Base-by-base conservation (phyloP, 768 basidiomycete species). In the Filobasidium floriforme region DNA sequence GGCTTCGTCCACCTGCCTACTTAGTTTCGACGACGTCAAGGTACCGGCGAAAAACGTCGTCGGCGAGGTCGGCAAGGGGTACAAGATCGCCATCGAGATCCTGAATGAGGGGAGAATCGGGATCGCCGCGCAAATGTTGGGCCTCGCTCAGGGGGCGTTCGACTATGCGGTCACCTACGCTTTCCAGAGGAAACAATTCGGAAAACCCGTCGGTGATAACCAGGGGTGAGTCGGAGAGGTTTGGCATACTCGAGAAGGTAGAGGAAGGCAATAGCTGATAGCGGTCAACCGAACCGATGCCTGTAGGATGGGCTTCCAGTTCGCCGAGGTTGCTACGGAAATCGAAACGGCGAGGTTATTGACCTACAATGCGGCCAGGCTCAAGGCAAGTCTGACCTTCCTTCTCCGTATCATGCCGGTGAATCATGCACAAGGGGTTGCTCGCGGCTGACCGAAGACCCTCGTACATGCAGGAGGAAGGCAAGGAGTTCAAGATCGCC, bases 41-140 rank as follows among this genome's bases (percentile, higher is more conserved):
- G 83, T 88, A 44, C 96, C 81, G 70, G 85, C 81, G 54, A 91
- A 89, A 80, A 97, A 98, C 75, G 80, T 99, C 65, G 86, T 99
- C 69, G 96, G 96, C 10, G 77, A 79, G 59, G 63, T 81, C 19
- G 94, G 94, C 52, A 86, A 88, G 77, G 92, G 92, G 0, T 97
- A 97, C 82, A 96, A 94, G 86, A 88, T 94, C 74, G 94, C 94
- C 49, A 98, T 98, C 69, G 89, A 97, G 80, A 94, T 93, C 70
- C 78, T 98, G 66, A 97, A 98, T 76, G 94, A 98, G 80, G 93
- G 89, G 81, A 90, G 94, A 66, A 94, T 97, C 72, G 94, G 94
- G 40, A 98, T 98, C 69, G 96, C 94, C 19, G 94, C 90, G 0
- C 96, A 99, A 80, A 97, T 98, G 96, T 83, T 99, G 62, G 96